Evolutionary conservation across 352 stramenopile species (phyloP).

Genomic region (Phytophthora cryptogea): DNA sequence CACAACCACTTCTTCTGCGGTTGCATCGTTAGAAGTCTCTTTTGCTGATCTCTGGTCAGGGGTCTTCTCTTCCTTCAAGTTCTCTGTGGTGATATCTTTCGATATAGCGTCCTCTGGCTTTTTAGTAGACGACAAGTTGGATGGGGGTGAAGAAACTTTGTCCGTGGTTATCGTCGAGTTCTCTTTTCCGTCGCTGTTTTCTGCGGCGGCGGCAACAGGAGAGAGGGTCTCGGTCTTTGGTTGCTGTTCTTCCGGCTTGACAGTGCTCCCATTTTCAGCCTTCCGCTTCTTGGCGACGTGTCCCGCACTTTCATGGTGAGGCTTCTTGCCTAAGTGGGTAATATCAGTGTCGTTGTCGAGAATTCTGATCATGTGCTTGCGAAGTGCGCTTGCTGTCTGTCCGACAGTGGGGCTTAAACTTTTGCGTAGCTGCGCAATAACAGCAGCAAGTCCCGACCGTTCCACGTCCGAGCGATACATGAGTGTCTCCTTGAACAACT

Average conservation of each 20-base stretch:
- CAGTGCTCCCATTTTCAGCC: constrained; percentile 31
- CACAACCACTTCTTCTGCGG: neutral
- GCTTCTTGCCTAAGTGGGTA: constrained; percentile 42
- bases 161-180: constrained; percentile 4
- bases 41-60: constrained; percentile 2
- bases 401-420: constrained; percentile 70
- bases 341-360: constrained; percentile 53
- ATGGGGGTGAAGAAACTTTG: neutral
- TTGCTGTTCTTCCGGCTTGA: constrained; percentile 26
- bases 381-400: constrained; percentile 71
- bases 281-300: constrained; percentile 56
- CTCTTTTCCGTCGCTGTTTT: constrained; percentile 19
- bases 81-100: constrained; percentile 12
- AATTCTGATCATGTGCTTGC: constrained; percentile 80
- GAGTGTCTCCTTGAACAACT: constrained; percentile 72
- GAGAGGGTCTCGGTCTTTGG: constrained; percentile 11
- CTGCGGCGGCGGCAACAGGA: constrained; percentile 5
- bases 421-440: constrained; percentile 73
- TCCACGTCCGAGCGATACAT: constrained; percentile 77
- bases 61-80: constrained; percentile 17
- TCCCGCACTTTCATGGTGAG: constrained; percentile 10
- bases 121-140: constrained; percentile 7
- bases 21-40: constrained; percentile 1
- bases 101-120: constrained; percentile 14
- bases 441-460: constrained; percentile 63